phyloP scores from a whole-genome alignment of 805 yeast genomes.

The Debaryomyces castellii region DNA sequence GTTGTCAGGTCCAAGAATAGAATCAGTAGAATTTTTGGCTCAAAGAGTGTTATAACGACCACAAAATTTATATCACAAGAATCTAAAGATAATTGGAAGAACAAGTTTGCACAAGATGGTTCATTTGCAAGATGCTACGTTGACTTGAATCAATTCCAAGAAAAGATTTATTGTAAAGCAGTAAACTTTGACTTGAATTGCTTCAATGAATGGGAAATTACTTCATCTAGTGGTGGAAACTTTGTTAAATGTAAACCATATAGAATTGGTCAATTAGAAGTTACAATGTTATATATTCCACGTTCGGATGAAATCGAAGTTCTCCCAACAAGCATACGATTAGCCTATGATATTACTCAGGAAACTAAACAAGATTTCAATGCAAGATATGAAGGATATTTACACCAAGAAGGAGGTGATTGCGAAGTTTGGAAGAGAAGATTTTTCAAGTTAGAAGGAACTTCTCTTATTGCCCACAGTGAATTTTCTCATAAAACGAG shows the following conservation, averaged over 20 bases:
- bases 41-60: conserved; percentile 46
- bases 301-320: conserved; percentile 58
- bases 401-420: conserved; percentile 93
- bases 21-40: conserved; percentile 48
- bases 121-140: conserved; percentile 82
- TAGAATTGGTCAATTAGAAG: conserved; percentile 63
- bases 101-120: conserved; percentile 77
- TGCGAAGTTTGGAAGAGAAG: conserved; percentile 71
- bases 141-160: conserved; percentile 57
- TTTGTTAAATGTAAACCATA: conserved; percentile 47
- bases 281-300: conserved; percentile 69
- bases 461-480: conserved; percentile 72
- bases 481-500: conserved; percentile 67
- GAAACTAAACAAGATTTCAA: conserved; percentile 28
- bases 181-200: conserved; percentile 57
- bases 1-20: conserved; percentile 46
- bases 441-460: conserved; percentile 70
- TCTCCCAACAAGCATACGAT: conserved; percentile 67
- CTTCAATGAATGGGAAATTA: conserved; percentile 78
- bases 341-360: conserved; percentile 37
- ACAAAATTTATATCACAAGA: conserved; percentile 54
- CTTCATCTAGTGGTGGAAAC: conserved; percentile 20
- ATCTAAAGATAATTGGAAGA: conserved; percentile 59
- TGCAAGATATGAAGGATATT: conserved; percentile 56
- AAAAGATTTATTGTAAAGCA: conserved; percentile 53